Base-by-base conservation (phyloP, 305 asterid species). In the Salvia sclarea region DNA sequence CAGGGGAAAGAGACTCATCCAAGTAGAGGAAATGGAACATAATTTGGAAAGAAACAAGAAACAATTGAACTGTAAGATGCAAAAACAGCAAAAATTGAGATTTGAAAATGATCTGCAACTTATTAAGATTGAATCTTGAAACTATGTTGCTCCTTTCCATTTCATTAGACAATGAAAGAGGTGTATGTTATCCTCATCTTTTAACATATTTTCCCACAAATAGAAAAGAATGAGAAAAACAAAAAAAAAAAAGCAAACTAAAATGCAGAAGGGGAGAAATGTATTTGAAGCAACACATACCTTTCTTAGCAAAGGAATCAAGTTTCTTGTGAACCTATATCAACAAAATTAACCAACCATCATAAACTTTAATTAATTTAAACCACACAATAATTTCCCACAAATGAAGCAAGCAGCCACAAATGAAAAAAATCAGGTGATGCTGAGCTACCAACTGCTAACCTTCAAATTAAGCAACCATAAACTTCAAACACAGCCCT, bases 381-480 rank as follows among this genome's bases (percentile, higher is more conserved):
- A 68, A 22, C 49, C 43, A 18, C 21, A 45, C 50, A 64, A 40
- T n/a, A 17, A 73, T 70, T 65, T 60, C 82, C 79, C 62, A 33
- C 75, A 78, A 68, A 74, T 70, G 86, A 82, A 82, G 86, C 84
- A 82, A 79, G 74, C 65, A 49, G 11, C 45, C 35, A 72, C 22
- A 76, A 80, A 74, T 67, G 57, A 61, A 30, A 61, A 30, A 75
- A 68, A 69, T 57, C 31, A 68, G 78, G 58, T 73, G 45, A 17
- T 7, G 61, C 81, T 65, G 77, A 67, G 79, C 85, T 76, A 66
- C 62, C 73, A 81, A 71, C 69, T 9, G 70, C 83, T 71, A n/a
- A 81, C 87, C 90, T 85, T 85, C 79, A 79, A 76, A 67, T 69
- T 71, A 85, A 84, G 93, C 76, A 86, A 84, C 73, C 79, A 64